Base-by-base conservation (phyloP, 768 basidiomycete species). In the Tulasnella sp. region DNA sequence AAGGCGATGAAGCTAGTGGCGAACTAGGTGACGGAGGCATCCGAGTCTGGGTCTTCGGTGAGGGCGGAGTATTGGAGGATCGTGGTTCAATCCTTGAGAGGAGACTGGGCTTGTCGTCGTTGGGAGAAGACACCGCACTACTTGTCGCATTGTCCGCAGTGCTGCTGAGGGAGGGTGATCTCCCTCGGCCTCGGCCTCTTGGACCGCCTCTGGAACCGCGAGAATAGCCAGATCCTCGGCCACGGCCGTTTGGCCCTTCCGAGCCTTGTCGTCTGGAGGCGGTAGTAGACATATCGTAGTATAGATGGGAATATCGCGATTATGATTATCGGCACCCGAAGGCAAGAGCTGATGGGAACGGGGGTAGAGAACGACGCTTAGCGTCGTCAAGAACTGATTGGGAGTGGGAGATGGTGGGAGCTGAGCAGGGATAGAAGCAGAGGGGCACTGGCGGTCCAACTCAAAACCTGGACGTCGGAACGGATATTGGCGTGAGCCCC, bases 61-160 rank as follows among this genome's bases (percentile, higher is more conserved):
- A 34, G 25, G 17, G 34, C 19, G 50, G 50, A 7, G 4, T n/a
- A 52, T 21, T 34, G 11, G 15, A 15, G 34, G 2, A 7, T 9
- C 29, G 32, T 37, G 39, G n/a, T 12, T 52, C 50, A 7, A 52
- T 52, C 19, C 50, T 32, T 8, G 50, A 52, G 17, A 52, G 50
- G 36, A 36, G 39, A 35, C 34, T 31, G 34, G 49, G 25, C 32
- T 51, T 51, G 29, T 51, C 49, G 23, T 51, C 49, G 3, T 14
- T 21, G 32, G 49, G 49, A 19, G 49, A 15, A 14, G 49, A 37
- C 8, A 17, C 41, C 2, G 41, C 27, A 25, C 27, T 43, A 25
- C 21, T 43, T 43, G 41, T n/a, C 21, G 49, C 17, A 6, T 34
- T 29, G n/a, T 51, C 49, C 6, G 34, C 49, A 2, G n/a, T 6